Conservation (phyloP, 108 stramenopile species). For the Nitzschia putrida region DNA sequence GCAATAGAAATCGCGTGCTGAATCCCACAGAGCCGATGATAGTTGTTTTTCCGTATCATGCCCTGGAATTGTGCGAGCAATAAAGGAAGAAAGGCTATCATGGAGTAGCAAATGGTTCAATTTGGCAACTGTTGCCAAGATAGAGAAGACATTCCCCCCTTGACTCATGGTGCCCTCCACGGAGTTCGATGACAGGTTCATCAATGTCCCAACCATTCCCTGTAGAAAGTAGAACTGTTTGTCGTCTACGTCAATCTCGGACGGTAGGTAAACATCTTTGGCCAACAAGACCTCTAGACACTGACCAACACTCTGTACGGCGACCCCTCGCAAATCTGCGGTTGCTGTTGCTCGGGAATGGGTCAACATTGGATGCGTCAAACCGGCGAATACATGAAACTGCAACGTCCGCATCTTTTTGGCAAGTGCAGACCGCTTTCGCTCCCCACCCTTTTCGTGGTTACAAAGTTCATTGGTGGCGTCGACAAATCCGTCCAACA, state of each 20-base stretch:
- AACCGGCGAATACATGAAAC: conserved; percentile 25
- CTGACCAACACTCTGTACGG: conserved; percentile 31
- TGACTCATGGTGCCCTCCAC: not conserved
- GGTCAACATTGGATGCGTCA: conserved; percentile 17
- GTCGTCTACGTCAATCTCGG: conserved; percentile 52
- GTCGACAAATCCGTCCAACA: conserved; percentile 25
- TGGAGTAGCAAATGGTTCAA: conserved; percentile 41
- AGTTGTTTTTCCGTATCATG: not conserved
- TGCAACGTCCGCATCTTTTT: conserved; percentile 33
- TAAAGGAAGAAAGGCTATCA: conserved; percentile 13
- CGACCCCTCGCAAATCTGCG: not conserved
- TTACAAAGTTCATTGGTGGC: conserved; percentile 22
- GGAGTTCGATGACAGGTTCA: not conserved
- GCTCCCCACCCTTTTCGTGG: conserved; percentile 16
- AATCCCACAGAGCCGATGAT: not conserved
- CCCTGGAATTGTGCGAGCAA: not conserved
- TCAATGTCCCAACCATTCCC: conserved; percentile 20
- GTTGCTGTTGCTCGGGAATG: not conserved
- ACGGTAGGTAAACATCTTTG: conserved; percentile 68
- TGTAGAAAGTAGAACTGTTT: conserved; percentile 49
- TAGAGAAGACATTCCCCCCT: conserved; percentile 7
- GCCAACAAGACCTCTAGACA: conserved; percentile 47
- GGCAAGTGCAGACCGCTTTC: conserved; percentile 1
- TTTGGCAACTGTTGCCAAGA: conserved; percentile 9
- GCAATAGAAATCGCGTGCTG: conserved; percentile 31